Conservation (phyloP, 1,284 basidiomycete species). For the Vanrija sp. region DNA sequence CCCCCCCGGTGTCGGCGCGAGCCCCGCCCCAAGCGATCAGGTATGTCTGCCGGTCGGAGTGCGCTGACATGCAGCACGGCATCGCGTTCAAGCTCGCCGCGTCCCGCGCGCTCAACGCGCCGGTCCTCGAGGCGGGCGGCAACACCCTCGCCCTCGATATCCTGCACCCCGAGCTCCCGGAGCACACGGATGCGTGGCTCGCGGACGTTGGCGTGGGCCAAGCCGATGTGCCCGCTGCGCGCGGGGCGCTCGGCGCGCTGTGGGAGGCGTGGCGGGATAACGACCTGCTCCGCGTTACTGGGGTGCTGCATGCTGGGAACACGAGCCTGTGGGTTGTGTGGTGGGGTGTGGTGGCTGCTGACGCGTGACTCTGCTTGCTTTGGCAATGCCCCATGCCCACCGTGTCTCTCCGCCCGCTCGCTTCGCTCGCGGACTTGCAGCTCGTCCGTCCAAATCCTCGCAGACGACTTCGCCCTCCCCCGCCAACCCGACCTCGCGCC, state of each 20-base stretch:
- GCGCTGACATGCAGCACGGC: not conserved
- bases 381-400: not conserved
- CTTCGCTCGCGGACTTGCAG: not conserved
- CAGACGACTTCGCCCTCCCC: conserved; percentile 10
- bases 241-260: conserved; percentile 6
- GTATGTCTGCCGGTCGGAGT: no score
- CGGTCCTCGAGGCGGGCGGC: conserved; percentile 11
- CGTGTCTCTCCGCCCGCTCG: not conserved
- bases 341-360: no score
- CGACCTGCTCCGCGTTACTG: conserved; percentile 11
- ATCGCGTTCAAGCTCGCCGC: conserved; percentile 9
- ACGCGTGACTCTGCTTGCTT: no score
- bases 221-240: not conserved
- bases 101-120: conserved; percentile 9
- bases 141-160: conserved; percentile 11
- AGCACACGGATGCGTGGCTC: conserved; percentile 8
- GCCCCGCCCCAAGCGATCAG: no score
- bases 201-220: conserved; percentile 5
- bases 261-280: conserved; percentile 17
- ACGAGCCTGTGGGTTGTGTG: no score
- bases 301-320: conserved; percentile 4
- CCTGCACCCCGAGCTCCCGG: conserved; percentile 2
- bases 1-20: no score
- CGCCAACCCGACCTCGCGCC: not conserved
- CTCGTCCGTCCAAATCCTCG: conserved; percentile 5